These are phyloP conservation scores for Elongisporangium senticosum DNA, from an alignment of 352 stramenopile genomes.

Conservation along the genomic window DNA sequence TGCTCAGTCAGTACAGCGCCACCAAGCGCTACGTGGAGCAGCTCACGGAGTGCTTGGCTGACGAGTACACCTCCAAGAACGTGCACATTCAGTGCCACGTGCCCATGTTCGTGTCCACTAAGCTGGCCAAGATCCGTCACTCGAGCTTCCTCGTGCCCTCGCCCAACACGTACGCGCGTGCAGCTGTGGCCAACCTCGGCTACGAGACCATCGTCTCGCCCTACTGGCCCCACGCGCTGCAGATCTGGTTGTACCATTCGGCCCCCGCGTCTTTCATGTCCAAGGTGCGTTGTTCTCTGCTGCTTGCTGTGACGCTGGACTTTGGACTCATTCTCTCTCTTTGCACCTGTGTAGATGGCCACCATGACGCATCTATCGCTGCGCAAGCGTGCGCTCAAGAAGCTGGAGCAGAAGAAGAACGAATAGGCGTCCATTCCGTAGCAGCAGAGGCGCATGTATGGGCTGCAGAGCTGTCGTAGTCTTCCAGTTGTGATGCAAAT, in stretches of 20 bases:
- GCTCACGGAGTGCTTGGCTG: conserved; percentile 94
- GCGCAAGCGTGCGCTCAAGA: conserved; percentile 84
- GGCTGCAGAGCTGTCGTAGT: neutral
- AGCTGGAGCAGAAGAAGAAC: conserved; percentile 82
- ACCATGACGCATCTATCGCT: conserved; percentile 77
- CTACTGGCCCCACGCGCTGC: conserved; percentile 95
- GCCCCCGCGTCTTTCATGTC: conserved; percentile 82
- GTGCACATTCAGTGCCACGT: conserved; percentile 96
- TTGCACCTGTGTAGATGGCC: conserved; percentile 28
- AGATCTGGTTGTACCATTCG: conserved; percentile 92
- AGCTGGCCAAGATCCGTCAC: conserved; percentile 98
- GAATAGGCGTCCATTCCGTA: conserved; percentile 27
- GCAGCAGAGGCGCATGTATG: neutral
- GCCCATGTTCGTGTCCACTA: conserved; percentile 99
- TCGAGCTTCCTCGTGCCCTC: conserved; percentile 90
- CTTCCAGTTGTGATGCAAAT: neutral
- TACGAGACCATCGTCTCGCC: conserved; percentile 90
- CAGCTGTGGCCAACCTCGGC: conserved; percentile 91
- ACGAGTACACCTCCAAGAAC: conserved; percentile 93
- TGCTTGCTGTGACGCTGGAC: conserved; percentile 17
- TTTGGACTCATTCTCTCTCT: neutral
- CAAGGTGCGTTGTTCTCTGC: conserved; percentile 58
- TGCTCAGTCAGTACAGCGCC: conserved; percentile 96
- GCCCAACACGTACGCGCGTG: conserved; percentile 87
- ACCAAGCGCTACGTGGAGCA: conserved; percentile 98